Base-by-base conservation (phyloP, 2,329 filamentous ascomycete genomes). In the Cylindrodendrum hubeiense region DNA sequence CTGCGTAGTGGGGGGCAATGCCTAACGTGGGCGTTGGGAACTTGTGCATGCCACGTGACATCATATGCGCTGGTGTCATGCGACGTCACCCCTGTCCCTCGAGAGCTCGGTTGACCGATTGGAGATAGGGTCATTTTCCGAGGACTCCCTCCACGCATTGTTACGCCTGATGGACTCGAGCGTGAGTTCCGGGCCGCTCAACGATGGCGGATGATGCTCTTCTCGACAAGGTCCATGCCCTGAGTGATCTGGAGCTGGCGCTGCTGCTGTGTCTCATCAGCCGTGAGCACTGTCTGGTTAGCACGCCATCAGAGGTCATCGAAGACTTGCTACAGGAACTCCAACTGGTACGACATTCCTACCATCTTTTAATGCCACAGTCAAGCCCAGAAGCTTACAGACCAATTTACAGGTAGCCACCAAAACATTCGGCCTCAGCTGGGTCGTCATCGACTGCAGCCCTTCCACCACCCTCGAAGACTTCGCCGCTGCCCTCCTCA, bases 221-320 rank as follows among this genome's bases (percentile, higher is more conserved):
- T 67, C 82, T 91, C 66, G 84, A 87, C 68, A 91, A 91, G 79
- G 87, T 97, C 72, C 92, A 95, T 75, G 87, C 89, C 71, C 85
- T 98, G 68, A 93, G 91, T 75, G 95, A 98, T 81, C 86, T 98
- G 43, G 95, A 98, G 81, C 88, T 98, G 65, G 96, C 95, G 24
- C 83, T 92, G 15, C 86, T 98, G 43, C 87, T 98, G 54, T 95
- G 92, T 76, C 87, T 98, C 55, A 86, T 94, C 67, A 90, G 91
- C 65, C 87, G 91, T 70, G 93, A 97, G 79, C 95, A 98, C 79
- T 97, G 94, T 81, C 90, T 98, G 72, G 89, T 98, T 75, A 91
- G 94, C 79, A 92, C 93, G 17, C 87, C 90, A 3, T 78, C 82
- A 5, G 82, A 87, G 37, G 81, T 84, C 56, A 80, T 95, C 61